phyloP scores from a whole-genome alignment of 78 protist species.

The Protostelium mycophagum region DNA sequence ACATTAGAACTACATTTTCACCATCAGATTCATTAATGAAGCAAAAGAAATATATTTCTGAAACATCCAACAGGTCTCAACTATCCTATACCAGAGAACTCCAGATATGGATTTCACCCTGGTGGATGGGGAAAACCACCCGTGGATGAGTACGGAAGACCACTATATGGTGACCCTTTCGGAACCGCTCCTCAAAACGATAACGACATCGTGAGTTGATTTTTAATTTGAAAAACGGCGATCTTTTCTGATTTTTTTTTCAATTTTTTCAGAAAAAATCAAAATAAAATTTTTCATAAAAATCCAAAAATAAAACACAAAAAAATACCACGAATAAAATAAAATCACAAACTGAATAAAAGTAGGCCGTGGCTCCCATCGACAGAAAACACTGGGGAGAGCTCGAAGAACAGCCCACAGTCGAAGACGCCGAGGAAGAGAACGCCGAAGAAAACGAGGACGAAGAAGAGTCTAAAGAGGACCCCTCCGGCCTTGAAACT shows the following conservation, averaged over 20 bases:
- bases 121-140: slow-evolving; percentile 98
- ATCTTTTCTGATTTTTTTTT: no score
- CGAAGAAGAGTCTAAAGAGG: slow-evolving; percentile 7
- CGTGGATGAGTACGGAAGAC: slow-evolving; percentile 78
- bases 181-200: slow-evolving; percentile 9
- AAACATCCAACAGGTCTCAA: no score
- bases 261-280: no score
- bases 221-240: no score
- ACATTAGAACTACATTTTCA: no score
- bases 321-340: neutral
- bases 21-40: no score
- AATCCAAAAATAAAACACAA: neutral
- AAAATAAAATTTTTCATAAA: neutral
- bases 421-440: slow-evolving; percentile 65
- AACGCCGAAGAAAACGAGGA: slow-evolving; percentile 53
- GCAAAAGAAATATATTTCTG: no score
- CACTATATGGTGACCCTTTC: slow-evolving; percentile 86
- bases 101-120: slow-evolving; percentile 69
- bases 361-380: slow-evolving; percentile 8
- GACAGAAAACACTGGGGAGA: slow-evolving; percentile 63
- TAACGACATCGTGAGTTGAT: neutral
- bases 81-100: slow-evolving; percentile 97
- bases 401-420: slow-evolving; percentile 47
- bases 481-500: neutral
- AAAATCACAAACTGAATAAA: neutral